Base-by-base conservation (phyloP, 2,329 filamentous ascomycete genomes). In the Sporothrix inflata region DNA sequence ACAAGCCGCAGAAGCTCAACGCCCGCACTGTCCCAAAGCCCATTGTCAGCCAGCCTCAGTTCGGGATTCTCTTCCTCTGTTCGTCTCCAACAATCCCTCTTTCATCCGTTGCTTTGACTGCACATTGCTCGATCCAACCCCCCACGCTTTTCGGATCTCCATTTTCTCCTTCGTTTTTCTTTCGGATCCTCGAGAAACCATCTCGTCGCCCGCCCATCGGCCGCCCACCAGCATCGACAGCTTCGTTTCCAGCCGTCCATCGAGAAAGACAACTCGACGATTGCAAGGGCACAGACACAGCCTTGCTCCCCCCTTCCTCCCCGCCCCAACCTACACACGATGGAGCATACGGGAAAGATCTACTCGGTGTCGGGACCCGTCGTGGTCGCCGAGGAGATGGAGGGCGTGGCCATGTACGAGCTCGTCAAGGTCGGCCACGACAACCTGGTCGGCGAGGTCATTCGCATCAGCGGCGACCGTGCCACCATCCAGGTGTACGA, bases 321-420 rank as follows among this genome's bases (percentile, higher is more conserved):
- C 45, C 19, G 14, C 45, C 45, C 45, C 14, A 14, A 19, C 11
- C 51, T 55, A 16, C 51, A 21, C 68, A 73, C 60, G n/a, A 74
- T 75, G 72, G 74, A 74, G 30, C 71, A 76, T 68, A 49, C 47
- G 7, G 76, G 76, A 69, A 77, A 77, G 74, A 76, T 77, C 71
- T 77, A 77, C 74, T 77, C 76, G 72, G 74, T 77, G 57, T 76
- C 76, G 63, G 76, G 76, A 77, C 96, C 96, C 80, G 96, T 99
- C 86, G 91, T 99, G 79, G 89, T 99, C 78, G 96, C 95, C 81
- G 95, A 98, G 86, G 91, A 98, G 84, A 97, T 99, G 94, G 94
- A 95, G 80, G 96, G 96, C 83, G 96, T 96, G 88, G 94, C 96
- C 83, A 99, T 99, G 96, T 98, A 98, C 90, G 96, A 99, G 86